Conservation (phyloP, 1,139 yeast genomes). For the Pichia sp. region DNA sequence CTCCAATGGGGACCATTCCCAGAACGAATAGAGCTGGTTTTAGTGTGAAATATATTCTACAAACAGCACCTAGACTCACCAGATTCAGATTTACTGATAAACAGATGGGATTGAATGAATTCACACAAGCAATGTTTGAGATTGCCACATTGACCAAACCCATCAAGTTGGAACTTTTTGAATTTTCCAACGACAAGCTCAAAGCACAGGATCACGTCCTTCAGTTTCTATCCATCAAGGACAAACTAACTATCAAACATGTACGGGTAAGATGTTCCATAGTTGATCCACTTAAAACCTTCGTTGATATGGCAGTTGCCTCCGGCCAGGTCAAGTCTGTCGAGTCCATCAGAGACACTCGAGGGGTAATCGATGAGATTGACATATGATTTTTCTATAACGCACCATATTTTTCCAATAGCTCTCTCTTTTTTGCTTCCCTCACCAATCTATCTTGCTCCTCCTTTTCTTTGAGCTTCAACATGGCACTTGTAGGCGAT, state of each 20-base stretch:
- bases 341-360: background rate
- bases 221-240: conserved; percentile 2
- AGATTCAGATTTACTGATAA: conserved; percentile 2
- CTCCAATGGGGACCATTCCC: no score
- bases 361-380: background rate
- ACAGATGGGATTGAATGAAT: background rate
- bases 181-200: background rate
- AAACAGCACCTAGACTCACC: background rate
- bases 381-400: conserved; percentile 7
- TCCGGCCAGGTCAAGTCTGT: background rate
- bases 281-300: background rate
- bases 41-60: conserved; percentile 1
- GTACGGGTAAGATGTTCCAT: background rate
- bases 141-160: conserved; percentile 1
- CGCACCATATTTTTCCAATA: conserved; percentile 39
- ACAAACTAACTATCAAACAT: conserved; percentile 3
- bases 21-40: no score
- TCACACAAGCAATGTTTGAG: conserved; percentile 2
- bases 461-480: conserved; percentile 36
- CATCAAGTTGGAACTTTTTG: conserved; percentile 2
- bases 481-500: conserved; percentile 51
- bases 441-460: conserved; percentile 28
- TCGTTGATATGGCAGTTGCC: background rate
- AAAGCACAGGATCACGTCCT: background rate
- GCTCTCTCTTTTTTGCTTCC: conserved; percentile 27